Evolutionary conservation across 345 rosid genomes (phyloP), one percentile per base, ranked within the genome.

Genomic region (Anastatica hierochuntica): DNA sequence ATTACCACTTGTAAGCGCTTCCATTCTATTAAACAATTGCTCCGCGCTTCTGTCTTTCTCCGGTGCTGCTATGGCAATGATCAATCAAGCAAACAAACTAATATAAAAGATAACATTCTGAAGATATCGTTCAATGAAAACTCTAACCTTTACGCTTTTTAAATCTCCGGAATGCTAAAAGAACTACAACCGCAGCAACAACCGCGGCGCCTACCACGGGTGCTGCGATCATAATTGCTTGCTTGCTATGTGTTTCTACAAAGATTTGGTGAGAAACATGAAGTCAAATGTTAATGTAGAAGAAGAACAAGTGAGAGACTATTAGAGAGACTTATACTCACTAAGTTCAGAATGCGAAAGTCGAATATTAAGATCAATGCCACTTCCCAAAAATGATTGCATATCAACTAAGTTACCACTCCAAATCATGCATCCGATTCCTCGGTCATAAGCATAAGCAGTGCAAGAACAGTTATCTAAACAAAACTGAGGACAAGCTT

Each of bases 401-500:
- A 63, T 26, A 49, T 82, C 83, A 46, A 69, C 44, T 51, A 79
- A 72, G 40, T 20, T 37, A 62, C 18, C 48, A 16, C 33, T 65
- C 90, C 90, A 77, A 15, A 54, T 12, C 78, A 73, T 65, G 36
- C 85, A 82, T 18, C 83, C 71, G 0, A 72, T 53, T 14, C 67
- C 73, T 13, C 29, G 14, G 15, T 67, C 58, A 66, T 53, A 73
- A 33, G 82, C 70, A 46, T 79, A 79, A 40, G 88, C 84, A 0
- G 62, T 41, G 15, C 82, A 82, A 8, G 81, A 72, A 59, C 84
- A 76, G 48, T 76, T 78, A n/a, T 10, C 46, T 36, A 67, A 47
- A 69, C 90, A 80, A 16, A 21, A 8, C 2, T 48, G 26, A 41
- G 37, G 60, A 56, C 86, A 83, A 14, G 29, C 12, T n/a, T 45